Percentiles rank a stretch among this genome's conserved stretches.
phyloP scores from a whole-genome alignment of 2,329 filamentous ascomycete species.

The Salinomyces thailandicus region DNA sequence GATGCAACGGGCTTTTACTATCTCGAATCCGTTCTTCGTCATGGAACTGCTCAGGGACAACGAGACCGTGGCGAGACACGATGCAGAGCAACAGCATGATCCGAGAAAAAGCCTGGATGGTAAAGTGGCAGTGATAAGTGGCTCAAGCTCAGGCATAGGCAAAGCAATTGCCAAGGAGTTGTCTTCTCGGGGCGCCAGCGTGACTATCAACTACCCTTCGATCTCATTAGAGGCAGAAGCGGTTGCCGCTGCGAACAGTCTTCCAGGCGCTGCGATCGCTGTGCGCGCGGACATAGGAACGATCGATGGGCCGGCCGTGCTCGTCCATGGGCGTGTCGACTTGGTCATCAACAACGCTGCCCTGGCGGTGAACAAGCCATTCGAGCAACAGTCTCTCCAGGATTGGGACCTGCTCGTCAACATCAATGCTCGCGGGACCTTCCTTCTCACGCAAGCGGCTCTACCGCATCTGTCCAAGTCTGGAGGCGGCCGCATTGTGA shows the following conservation, averaged over 20 bases:
- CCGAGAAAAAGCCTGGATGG: too few relatives aligned
- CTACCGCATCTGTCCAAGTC: conserved; percentile 1
- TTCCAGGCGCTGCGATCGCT: background rate
- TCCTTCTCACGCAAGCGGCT: conserved; percentile 1
- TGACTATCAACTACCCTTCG: conserved; percentile 2
- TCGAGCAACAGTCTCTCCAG: background rate
- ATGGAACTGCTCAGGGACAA: too few relatives aligned
- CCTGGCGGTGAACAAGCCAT: background rate
- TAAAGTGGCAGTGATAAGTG: background rate
- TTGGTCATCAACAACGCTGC: conserved; percentile 4
- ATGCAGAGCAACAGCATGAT: too few relatives aligned
- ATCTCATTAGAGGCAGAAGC: background rate
- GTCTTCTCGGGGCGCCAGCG: background rate
- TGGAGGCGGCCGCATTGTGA: conserved; percentile 42
- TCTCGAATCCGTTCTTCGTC: too few relatives aligned
- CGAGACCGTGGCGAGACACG: too few relatives aligned
- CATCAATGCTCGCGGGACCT: conserved; percentile 1
- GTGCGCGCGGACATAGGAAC: conserved; percentile 1
- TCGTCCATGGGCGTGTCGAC: conserved; percentile 1
- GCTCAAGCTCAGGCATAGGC: conserved; percentile 1
- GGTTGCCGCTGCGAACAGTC: background rate
- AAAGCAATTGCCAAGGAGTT: conserved; percentile 1
- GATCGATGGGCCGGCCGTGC: background rate
- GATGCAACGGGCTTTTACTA: too few relatives aligned
- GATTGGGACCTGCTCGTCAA: conserved; percentile 1